These are phyloP conservation scores for Acer saccharum DNA, from an alignment of 345 rosid genomes.

Conservation along the genomic window DNA sequence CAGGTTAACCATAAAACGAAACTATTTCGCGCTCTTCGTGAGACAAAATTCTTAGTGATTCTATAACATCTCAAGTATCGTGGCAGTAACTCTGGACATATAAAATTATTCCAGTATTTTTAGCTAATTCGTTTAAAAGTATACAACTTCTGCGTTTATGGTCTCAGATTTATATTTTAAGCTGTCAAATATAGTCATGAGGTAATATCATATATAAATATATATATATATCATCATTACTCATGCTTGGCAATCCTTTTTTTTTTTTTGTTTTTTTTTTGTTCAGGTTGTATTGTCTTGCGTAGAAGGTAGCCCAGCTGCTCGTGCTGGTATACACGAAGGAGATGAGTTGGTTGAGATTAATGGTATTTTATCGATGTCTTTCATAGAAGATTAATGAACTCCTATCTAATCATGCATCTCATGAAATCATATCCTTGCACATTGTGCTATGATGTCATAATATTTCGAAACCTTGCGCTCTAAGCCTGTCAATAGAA, in stretches of 20 bases:
- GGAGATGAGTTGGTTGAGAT: conserved; percentile 91
- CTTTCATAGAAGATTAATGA: too few relatives aligned
- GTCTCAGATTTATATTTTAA: neutral
- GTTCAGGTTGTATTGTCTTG: conserved; percentile 84
- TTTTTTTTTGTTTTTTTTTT: neutral
- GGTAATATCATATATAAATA: neutral
- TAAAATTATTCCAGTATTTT: neutral
- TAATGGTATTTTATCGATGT: conserved; percentile 50
- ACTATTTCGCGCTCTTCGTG: too few relatives aligned
- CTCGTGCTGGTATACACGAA: conserved; percentile 82
- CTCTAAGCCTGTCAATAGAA: too few relatives aligned
- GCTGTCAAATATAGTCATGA: neutral
- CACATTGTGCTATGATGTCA: too few relatives aligned
- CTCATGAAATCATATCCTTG: too few relatives aligned
- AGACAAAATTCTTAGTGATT: neutral
- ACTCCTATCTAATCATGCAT: too few relatives aligned
- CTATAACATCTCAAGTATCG: neutral
- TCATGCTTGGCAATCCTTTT: neutral
- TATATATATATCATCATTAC: neutral
- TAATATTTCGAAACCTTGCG: too few relatives aligned
- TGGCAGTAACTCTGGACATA: neutral
- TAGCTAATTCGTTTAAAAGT: neutral
- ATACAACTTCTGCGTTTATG: neutral
- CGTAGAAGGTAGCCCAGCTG: conserved; percentile 84
- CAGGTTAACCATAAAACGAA: neutral